Evolutionary conservation across 148 eudicot genomes (phyloP), one percentile per base, ranked within the genome.

Genomic region (Rhododendron kiyosumense): DNA sequence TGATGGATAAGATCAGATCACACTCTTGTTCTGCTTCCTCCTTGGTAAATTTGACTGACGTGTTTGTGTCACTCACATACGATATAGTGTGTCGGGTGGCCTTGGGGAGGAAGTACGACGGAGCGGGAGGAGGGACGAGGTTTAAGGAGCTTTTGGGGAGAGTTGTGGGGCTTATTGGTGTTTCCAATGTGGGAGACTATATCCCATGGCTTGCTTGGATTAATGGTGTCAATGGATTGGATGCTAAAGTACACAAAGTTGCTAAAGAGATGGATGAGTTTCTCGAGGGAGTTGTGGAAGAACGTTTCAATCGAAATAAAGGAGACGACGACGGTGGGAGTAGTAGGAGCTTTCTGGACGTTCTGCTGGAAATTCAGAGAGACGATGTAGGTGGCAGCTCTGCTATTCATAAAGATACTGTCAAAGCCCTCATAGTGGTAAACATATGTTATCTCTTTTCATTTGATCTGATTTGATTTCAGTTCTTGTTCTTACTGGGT

Each of bases 41-140:
- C 20, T 79, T 84, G n/a, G 87, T 93, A 81, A 86, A 95, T 84
- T 82, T 95, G 49, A 94, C 92, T 26, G 90, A 89, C 54, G 32
- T 87, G 48, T 91, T 94, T 10, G 59, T 77, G 63, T 81, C 49
- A 28, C 83, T 93, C 24, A 93, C 92, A 4, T 89, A 90, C 78
- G 91, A 94, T 85, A 90, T 94, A 52, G 86, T 92, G 43, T 91
- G 94, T 83, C 89, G 92, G 87, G 90, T 89, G 20, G 94, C 94
- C 18, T 93, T 94, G 67, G 95, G 98, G 77, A 94, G 90, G 82
- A 94, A 92, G 79, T 93, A 93, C 83, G 87, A 91, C 20, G 91
- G 86, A 22, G 92, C 89, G 22, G 45, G 45, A 41, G 45, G 45
- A 41, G 45, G 45, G 45, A 41, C 8, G 7, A 41, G 45, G 45